phyloP scores from a whole-genome alignment of 73 alveolate species.

The Tetrahymena elliotti region DNA sequence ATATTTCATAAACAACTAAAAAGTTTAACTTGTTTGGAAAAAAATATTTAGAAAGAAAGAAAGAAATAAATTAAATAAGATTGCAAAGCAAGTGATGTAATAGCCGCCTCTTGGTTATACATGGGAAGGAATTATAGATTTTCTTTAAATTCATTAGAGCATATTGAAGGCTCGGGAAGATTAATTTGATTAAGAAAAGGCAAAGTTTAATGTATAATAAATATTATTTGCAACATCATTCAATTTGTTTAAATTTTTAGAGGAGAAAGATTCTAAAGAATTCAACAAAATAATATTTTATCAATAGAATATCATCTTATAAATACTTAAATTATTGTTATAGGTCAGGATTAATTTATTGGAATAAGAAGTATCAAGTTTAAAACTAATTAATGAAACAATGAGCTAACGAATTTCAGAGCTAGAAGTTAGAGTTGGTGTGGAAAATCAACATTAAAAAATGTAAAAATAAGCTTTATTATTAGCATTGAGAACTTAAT shows the following conservation, averaged over 20 bases:
- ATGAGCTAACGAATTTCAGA: background rate
- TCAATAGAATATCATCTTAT: background rate
- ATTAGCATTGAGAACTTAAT: no score
- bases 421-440: background rate
- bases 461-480: background rate
- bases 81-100: background rate
- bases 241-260: background rate
- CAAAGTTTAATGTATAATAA: background rate
- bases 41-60: background rate
- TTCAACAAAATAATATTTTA: no score
- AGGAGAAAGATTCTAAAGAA: background rate
- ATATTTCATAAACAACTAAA: background rate
- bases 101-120: constrained; percentile 1
- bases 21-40: background rate
- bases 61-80: background rate
- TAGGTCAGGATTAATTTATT: background rate
- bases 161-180: background rate
- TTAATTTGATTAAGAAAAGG: background rate
- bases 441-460: background rate
- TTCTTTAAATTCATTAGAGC: background rate
- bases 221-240: background rate
- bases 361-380: background rate
- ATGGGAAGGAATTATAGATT: background rate
- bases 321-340: no score
- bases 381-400: background rate